Evolutionary conservation across 2,329 filamentous ascomycete genomes (phyloP), one percentile per base, ranked within the genome.

Genomic region (Clonostachys solani): DNA sequence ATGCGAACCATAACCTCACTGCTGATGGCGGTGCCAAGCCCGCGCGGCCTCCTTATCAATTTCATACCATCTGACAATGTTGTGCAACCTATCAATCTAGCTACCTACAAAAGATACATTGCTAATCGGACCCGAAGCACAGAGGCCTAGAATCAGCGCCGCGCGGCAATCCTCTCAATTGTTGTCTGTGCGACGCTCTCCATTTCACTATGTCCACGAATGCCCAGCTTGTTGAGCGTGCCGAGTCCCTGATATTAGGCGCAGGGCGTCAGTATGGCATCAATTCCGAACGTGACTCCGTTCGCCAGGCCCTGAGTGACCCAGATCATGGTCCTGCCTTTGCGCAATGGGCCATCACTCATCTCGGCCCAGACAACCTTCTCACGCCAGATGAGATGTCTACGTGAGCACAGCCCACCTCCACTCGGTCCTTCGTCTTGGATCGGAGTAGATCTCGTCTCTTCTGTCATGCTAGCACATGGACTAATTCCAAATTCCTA

Each of bases 371-470:
- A 3, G 77, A 81, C 50, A 79, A 75, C 23, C 66, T 83, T 12
- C 63, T 83, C 38, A 75, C 73, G 40, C 66, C 64, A 47, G 74
- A 81, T 55, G 80, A 83, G 61, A 63, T 79, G 49, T 67, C 69
- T 42, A 57, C 77, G 79, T 83, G 64, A 61, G 70, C 56, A 17
- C 16, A 8, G n/a, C 38, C 16, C 42, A 29, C 23, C 23, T 29
- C 8, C 23, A 8, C 23, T 29, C 23, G 8, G 9, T 29, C 23
- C 23, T 33, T 37, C 36, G 36, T 44, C 41, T 43, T 43, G 37
- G 23, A 29, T 29, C 23, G 23, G 23, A 10, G 23, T 10, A 10
- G 9, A 10, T 10, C 9, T 10, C 23, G 23, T 29, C 23, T 29
- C 23, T 29, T 40, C 17, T 40, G 9, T 40, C 12, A 18, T 9